phyloP scores from a whole-genome alignment of 257 asterid genomes.

The Capsicum chinense region DNA sequence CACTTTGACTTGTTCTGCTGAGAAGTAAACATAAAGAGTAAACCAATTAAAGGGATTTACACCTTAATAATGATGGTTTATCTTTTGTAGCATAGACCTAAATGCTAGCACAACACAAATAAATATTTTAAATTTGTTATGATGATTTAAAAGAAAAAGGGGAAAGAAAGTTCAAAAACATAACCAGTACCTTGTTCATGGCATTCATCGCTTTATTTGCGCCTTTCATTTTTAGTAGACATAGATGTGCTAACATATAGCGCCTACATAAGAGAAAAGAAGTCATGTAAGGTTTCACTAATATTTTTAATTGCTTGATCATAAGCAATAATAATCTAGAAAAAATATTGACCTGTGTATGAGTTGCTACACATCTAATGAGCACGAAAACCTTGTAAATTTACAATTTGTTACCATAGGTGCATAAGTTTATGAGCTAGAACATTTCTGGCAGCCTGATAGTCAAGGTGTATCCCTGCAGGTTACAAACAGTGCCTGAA shows the following conservation, averaged over 20 bases:
- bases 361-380: conserved; percentile 97
- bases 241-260: conserved; percentile 90
- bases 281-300: background rate
- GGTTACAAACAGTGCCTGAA: no score
- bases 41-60: background rate
- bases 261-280: conserved; percentile 53
- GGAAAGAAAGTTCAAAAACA: background rate
- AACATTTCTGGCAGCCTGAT: conserved; percentile 91
- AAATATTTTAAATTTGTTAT: background rate
- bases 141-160: background rate
- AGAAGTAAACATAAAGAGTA: conserved; percentile 9
- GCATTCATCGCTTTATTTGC: conserved; percentile 97
- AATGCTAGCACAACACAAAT: conserved; percentile 8
- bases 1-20: conserved; percentile 90
- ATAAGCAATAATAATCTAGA: background rate
- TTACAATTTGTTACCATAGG: conserved; percentile 86
- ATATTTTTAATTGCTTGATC: background rate
- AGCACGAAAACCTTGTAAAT: conserved; percentile 97
- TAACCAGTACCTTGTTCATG: conserved; percentile 79
- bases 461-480: background rate
- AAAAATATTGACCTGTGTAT: conserved; percentile 70
- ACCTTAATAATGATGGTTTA: background rate
- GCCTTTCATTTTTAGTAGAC: conserved; percentile 94
- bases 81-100: background rate
- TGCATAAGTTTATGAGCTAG: conserved; percentile 97